These are phyloP conservation scores for Tranzscheliella williamsii DNA, from an alignment of 1,284 basidiomycete genomes.

Conservation along the genomic window DNA sequence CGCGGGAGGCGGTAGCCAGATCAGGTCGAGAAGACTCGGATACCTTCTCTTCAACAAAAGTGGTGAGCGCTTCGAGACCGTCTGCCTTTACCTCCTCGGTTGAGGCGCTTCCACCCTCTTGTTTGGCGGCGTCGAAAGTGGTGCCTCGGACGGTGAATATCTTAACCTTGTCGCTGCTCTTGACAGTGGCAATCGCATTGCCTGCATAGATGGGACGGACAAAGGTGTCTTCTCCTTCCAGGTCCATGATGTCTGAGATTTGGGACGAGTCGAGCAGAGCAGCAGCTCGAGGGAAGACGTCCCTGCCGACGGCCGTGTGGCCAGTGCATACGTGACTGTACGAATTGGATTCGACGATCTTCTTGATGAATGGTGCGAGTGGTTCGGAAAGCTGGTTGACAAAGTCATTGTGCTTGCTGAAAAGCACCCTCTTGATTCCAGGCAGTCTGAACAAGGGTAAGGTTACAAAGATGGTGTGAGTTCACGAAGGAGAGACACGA, in stretches of 20 bases:
- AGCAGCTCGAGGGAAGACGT: constrained; percentile 81
- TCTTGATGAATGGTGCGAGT: constrained; percentile 65
- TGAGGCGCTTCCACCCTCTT: constrained; percentile 66
- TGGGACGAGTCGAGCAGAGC: constrained; percentile 72
- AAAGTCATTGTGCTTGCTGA: constrained; percentile 64
- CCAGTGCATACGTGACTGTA: constrained; percentile 84
- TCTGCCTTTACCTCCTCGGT: constrained; percentile 73
- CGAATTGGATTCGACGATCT: constrained; percentile 64
- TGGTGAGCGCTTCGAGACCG: constrained; percentile 66
- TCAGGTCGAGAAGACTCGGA: constrained; percentile 93
- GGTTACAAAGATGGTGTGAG: neutral
- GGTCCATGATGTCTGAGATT: constrained; percentile 88
- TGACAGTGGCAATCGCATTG: constrained; percentile 92
- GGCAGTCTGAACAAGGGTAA: constrained; percentile 61
- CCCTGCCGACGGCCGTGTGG: constrained; percentile 76
- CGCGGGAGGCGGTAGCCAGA: constrained; percentile 79
- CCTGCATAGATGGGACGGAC: constrained; percentile 96
- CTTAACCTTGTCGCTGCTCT: constrained; percentile 79
- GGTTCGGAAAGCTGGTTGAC: constrained; percentile 58
- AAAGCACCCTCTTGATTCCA: constrained; percentile 64
- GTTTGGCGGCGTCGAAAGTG: constrained; percentile 74
- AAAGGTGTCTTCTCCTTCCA: constrained; percentile 79
- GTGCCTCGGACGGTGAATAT: constrained; percentile 96
- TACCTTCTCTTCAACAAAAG: constrained; percentile 81
- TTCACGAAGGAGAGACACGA: too few relatives aligned